Evolutionary conservation across 352 stramenopile genomes (phyloP).

Genomic region (Globisporangium barbulae): DNA sequence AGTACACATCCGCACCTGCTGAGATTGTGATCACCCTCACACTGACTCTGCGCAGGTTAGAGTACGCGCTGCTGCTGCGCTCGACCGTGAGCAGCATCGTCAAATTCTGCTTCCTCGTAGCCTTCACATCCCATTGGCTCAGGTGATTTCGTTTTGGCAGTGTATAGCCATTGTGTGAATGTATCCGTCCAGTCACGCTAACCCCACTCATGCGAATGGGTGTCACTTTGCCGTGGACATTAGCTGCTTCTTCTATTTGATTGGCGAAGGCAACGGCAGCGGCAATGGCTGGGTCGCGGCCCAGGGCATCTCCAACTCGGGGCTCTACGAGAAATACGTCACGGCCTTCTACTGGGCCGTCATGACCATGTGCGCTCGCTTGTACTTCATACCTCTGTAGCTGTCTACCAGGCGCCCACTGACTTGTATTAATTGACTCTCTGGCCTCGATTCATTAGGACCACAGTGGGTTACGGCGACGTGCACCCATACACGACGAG

Average conservation of each 20-base stretch:
- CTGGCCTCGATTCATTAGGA: slow-evolving; percentile 20
- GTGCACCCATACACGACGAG: slow-evolving; percentile 39
- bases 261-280: slow-evolving; percentile 23
- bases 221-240: background rate
- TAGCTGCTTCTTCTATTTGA: slow-evolving; percentile 61
- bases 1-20: background rate
- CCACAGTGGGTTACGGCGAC: slow-evolving; percentile 60
- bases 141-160: slow-evolving; percentile 6
- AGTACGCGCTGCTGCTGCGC: slow-evolving; percentile 61
- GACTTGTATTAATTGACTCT: slow-evolving; percentile 1
- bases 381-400: background rate
- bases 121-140: slow-evolving; percentile 74
- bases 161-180: background rate
- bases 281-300: slow-evolving; percentile 43
- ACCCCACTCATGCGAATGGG: background rate
- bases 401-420: background rate
- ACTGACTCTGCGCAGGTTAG: slow-evolving; percentile 11
- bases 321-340: slow-evolving; percentile 36
- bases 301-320: slow-evolving; percentile 31
- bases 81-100: slow-evolving; percentile 63
- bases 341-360: slow-evolving; percentile 66
- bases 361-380: slow-evolving; percentile 59
- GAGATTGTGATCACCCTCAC: background rate
- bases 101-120: slow-evolving; percentile 66
- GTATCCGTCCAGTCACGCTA: background rate